These are phyloP conservation scores for Rossbeevera mucosa DNA, from an alignment of 768 basidiomycete genomes.

Conservation along the genomic window DNA sequence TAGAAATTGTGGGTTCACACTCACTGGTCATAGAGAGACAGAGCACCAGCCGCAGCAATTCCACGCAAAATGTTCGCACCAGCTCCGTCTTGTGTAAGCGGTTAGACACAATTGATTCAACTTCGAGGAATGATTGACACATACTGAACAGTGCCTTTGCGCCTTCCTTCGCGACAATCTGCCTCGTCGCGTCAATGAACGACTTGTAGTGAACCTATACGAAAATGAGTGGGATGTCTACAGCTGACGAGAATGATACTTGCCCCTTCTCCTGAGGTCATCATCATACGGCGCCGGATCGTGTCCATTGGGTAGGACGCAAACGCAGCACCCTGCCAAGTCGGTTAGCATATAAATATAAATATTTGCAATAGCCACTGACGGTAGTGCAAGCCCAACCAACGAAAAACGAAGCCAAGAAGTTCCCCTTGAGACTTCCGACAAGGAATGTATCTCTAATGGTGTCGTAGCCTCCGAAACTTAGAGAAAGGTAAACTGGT, in stretches of 20 bases:
- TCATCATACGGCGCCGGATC: slow-evolving; percentile 46
- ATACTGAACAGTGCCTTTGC: slow-evolving; percentile 34
- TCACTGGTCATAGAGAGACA: slow-evolving; percentile 60
- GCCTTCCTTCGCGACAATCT: slow-evolving; percentile 41
- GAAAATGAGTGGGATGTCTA: neutral
- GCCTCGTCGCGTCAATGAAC: slow-evolving; percentile 36
- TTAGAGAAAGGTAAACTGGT: slow-evolving; percentile 7
- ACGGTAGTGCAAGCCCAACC: slow-evolving; percentile 42
- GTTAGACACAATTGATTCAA: neutral
- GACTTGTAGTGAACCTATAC: slow-evolving; percentile 35
- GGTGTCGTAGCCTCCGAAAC: slow-evolving; percentile 43
- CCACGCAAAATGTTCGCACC: slow-evolving; percentile 56
- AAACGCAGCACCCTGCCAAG: slow-evolving; percentile 32
- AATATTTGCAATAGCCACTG: neutral
- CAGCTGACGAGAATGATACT: neutral
- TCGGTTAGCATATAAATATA: neutral
- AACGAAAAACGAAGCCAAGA: slow-evolving; percentile 38
- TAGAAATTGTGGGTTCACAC: neutral
- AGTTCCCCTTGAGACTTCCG: slow-evolving; percentile 37
- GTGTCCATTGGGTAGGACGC: slow-evolving; percentile 44
- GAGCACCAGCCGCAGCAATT: slow-evolving; percentile 45
- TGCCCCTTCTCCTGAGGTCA: slow-evolving; percentile 38
- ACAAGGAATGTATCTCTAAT: slow-evolving; percentile 36
- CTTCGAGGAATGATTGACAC: slow-evolving; percentile 5
- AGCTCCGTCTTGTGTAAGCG: slow-evolving; percentile 46